Evolutionary conservation across 306 rosid genomes (phyloP).

Genomic region (Cucurbita argyrosperma): DNA sequence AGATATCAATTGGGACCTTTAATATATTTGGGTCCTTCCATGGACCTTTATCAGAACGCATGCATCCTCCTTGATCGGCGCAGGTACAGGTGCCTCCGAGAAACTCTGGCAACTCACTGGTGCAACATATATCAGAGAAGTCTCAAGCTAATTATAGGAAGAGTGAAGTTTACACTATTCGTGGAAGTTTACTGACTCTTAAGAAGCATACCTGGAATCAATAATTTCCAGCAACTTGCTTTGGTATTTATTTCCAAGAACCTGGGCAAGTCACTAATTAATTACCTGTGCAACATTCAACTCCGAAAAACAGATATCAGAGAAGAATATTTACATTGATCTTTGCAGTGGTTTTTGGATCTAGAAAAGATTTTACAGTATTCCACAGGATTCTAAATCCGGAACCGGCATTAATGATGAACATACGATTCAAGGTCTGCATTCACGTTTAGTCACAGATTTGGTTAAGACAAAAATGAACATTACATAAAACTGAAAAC

Average conservation of each 20-base stretch:
- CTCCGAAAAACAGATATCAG: slow-evolving; percentile 6
- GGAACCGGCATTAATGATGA: slow-evolving; percentile 95
- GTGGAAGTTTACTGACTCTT: neutral
- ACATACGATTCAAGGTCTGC: slow-evolving; percentile 95
- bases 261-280: slow-evolving; percentile 31
- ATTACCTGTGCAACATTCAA: slow-evolving; percentile 4
- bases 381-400: slow-evolving; percentile 92
- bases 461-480: neutral
- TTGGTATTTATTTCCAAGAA: slow-evolving; percentile 77
- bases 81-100: slow-evolving; percentile 86
- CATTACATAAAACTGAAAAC: neutral
- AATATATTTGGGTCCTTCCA: slow-evolving; percentile 63
- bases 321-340: slow-evolving; percentile 42
- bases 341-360: slow-evolving; percentile 82
- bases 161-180: neutral
- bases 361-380: slow-evolving; percentile 84
- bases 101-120: slow-evolving; percentile 80
- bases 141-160: neutral
- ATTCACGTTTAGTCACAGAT: neutral
- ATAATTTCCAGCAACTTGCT: slow-evolving; percentile 80
- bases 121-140: slow-evolving; percentile 1
- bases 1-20: slow-evolving; percentile 20
- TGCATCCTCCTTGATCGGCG: slow-evolving; percentile 71
- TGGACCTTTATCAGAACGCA: slow-evolving; percentile 87
- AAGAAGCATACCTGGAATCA: slow-evolving; percentile 55